Percentiles rank a stretch among this genome's conserved stretches.
Conservation (phyloP, 345 rosid species). For the Fremontodendron californicum region DNA sequence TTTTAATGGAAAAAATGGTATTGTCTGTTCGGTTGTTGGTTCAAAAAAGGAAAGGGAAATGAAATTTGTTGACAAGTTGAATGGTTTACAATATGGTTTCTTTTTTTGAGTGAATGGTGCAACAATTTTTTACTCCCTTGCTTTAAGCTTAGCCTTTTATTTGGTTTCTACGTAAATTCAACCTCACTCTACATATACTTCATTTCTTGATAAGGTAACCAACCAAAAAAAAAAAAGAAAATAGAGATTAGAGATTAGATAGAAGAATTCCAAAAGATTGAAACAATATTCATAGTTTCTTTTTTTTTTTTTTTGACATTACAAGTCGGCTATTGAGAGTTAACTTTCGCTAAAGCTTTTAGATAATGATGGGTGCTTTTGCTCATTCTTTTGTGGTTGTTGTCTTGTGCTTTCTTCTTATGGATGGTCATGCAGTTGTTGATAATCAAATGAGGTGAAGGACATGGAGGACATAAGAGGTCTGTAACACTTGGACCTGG, state of each 20-base stretch:
- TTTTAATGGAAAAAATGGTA: conserved; percentile 1
- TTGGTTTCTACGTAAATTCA: background rate
- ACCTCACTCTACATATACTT: background rate
- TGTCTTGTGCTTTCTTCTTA: background rate
- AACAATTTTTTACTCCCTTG: conserved; percentile 28
- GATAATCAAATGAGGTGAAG: background rate
- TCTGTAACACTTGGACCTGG: background rate
- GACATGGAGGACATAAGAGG: background rate
- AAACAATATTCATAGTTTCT: background rate
- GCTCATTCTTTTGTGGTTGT: background rate
- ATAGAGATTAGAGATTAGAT: too few relatives aligned
- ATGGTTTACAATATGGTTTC: conserved; percentile 22
- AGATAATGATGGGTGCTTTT: background rate
- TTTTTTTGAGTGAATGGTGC: conserved; percentile 15
- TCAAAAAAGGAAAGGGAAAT: conserved; percentile 2
- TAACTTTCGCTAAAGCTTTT: background rate
- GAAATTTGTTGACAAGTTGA: conserved; percentile 10
- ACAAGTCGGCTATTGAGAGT: background rate
- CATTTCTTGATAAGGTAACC: background rate
- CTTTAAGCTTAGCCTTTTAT: conserved; percentile 28
- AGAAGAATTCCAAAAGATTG: background rate
- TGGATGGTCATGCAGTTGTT: background rate
- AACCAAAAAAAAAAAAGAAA: background rate
- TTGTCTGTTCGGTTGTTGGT: conserved; percentile 12
- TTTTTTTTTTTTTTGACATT: background rate